phyloP scores from a whole-genome alignment of 208 protist species.

The Wallacemonas rigidus region DNA sequence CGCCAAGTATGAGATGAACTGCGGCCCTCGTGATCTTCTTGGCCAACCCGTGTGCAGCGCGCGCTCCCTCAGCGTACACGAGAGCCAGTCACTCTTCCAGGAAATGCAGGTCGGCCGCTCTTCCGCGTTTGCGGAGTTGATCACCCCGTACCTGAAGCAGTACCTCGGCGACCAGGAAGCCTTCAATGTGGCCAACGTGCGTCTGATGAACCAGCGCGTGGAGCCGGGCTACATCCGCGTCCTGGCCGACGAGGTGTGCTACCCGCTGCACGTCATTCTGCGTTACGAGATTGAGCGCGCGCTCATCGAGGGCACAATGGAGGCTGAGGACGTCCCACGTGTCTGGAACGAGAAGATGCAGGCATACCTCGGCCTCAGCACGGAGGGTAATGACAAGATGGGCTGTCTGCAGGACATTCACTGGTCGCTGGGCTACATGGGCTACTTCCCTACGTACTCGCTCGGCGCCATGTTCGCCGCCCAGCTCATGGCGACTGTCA shows the following conservation, averaged over 20 bases:
- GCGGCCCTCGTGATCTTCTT: conserved; percentile 28
- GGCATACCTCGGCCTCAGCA: conserved; percentile 60
- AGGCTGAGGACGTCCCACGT: conserved; percentile 50
- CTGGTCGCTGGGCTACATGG: conserved; percentile 53
- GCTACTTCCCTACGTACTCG: conserved; percentile 80
- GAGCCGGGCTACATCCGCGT: conserved; percentile 65
- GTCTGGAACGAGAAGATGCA: conserved; percentile 76
- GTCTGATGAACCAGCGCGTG: conserved; percentile 31
- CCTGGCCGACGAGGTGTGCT: conserved; percentile 72
- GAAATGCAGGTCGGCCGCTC: conserved; percentile 59
- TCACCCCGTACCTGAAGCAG: conserved; percentile 34
- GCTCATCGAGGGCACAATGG: conserved; percentile 59
- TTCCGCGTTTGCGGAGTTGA: conserved; percentile 41
- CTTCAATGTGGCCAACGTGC: conserved; percentile 46
- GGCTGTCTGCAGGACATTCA: conserved; percentile 78
- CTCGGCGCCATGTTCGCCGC: conserved; percentile 61
- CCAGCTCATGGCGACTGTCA: conserved; percentile 48
- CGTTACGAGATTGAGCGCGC: conserved; percentile 72
- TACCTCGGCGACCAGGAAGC: conserved; percentile 44
- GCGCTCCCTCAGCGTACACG: conserved; percentile 63
- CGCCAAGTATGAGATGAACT: conserved; percentile 69
- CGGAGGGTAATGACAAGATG: conserved; percentile 45
- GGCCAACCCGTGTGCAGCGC: conserved; percentile 37
- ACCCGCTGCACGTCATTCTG: conserved; percentile 77
- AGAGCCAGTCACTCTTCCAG: conserved; percentile 72